These are phyloP conservation scores for Pisolithus microcarpus DNA, from an alignment of 768 basidiomycete genomes.

Conservation along the genomic window DNA sequence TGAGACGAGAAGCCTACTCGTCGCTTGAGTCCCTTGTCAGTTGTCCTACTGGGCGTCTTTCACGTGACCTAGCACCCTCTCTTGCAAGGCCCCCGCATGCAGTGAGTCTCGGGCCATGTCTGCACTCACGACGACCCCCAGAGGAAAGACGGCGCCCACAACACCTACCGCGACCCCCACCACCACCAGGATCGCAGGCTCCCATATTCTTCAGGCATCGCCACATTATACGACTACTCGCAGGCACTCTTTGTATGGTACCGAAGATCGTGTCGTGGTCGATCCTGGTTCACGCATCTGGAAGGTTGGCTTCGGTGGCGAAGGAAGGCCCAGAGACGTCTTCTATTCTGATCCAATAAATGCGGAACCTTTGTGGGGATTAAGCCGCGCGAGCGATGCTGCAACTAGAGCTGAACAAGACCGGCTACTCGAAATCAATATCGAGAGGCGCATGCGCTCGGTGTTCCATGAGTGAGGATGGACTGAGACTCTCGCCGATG, in stretches of 20 bases:
- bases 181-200: conserved; percentile 41
- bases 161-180: conserved; percentile 47
- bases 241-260: conserved; percentile 91
- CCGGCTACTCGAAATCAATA: conserved; percentile 56
- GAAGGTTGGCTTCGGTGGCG: conserved; percentile 98
- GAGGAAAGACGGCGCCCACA: conserved; percentile 10
- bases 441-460: conserved; percentile 63
- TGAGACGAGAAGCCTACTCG: too few relatives aligned
- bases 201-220: conserved; percentile 55
- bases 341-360: conserved; percentile 50
- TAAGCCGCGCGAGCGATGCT: conserved; percentile 46
- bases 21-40: too few relatives aligned
- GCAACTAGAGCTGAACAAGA: conserved; percentile 67
- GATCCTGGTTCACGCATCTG: conserved; percentile 92
- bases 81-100: too few relatives aligned
- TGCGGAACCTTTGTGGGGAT: conserved; percentile 51
- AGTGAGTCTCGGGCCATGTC: conserved; percentile 22
- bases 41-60: not conserved
- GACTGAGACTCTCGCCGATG: not conserved
- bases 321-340: conserved; percentile 85
- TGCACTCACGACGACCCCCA: conserved; percentile 28
- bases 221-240: conserved; percentile 82
- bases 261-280: conserved; percentile 91
- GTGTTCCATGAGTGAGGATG: conserved; percentile 78
- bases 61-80: not conserved